phyloP scores from a whole-genome alignment of 495 filamentous ascomycete genomes.

The Hypoxylon trugodes region DNA sequence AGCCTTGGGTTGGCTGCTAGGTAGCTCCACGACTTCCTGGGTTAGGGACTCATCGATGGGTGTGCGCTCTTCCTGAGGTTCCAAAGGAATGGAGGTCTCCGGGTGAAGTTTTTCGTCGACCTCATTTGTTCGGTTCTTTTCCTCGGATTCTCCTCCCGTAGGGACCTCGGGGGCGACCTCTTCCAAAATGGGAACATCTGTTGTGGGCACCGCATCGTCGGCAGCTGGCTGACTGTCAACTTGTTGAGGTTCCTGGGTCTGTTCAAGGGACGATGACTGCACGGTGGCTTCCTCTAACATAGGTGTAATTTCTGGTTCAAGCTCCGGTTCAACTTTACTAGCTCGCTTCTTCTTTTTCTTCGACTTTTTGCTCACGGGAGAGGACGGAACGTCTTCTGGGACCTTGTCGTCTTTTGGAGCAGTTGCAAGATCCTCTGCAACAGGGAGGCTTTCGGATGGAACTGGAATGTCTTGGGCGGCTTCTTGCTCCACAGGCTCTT shows the following conservation, averaged over 20 bases:
- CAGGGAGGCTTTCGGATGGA: constrained; percentile 20
- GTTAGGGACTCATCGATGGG: constrained; percentile 23
- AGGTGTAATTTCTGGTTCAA: constrained; percentile 1
- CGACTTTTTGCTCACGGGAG: too few species aligned
- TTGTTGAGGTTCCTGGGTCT: constrained; percentile 28
- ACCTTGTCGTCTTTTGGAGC: constrained; percentile 28
- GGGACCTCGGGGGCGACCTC: constrained; percentile 24
- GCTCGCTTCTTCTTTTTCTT: constrained; percentile 39
- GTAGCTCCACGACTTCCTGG: constrained; percentile 22
- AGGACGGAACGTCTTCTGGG: too few species aligned
- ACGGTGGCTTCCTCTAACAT: constrained; percentile 16
- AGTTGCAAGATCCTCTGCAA: constrained; percentile 22
- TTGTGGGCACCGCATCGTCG: constrained; percentile 16
- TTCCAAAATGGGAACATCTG: constrained; percentile 3
- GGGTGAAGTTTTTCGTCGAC: constrained; percentile 15
- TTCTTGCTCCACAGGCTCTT: not conserved
- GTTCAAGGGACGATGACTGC: constrained; percentile 8
- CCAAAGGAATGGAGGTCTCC: constrained; percentile 21
- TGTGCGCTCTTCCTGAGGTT: constrained; percentile 11
- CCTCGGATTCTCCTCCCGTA: constrained; percentile 30
- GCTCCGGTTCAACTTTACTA: constrained; percentile 21
- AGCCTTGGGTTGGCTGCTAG: constrained; percentile 16
- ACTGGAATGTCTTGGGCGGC: constrained; percentile 14
- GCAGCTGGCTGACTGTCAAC: constrained; percentile 20
- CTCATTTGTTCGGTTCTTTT: constrained; percentile 39